phyloP scores from a whole-genome alignment of 2,329 filamentous ascomycete species.

The Pseudocercospora fuligena region DNA sequence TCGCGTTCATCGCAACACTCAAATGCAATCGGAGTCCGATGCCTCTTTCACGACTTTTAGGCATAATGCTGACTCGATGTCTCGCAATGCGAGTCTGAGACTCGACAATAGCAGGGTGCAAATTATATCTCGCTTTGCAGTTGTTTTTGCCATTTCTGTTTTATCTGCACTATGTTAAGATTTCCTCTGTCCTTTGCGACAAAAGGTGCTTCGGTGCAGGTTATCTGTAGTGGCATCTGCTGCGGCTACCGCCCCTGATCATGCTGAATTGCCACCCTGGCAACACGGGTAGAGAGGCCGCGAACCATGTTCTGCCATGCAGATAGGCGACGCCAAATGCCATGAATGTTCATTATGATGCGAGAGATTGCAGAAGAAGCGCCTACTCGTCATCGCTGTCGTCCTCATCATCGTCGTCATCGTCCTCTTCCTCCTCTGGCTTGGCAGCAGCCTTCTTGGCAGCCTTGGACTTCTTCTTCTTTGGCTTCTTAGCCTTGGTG shows the following conservation, averaged over 20 bases:
- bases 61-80: background rate
- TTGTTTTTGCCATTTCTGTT: constrained; percentile 1
- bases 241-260: background rate
- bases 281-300: background rate
- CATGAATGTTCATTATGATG: background rate
- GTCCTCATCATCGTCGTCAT: constrained; percentile 37
- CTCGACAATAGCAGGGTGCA: background rate
- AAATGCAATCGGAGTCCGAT: background rate
- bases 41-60: background rate
- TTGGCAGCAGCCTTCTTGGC: constrained; percentile 59
- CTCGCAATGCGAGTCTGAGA: background rate
- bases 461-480: constrained; percentile 85
- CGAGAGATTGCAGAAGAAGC: background rate
- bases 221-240: background rate
- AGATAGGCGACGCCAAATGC: background rate
- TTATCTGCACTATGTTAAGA: constrained; percentile 4
- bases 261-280: constrained; percentile 8
- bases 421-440: constrained; percentile 35
- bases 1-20: background rate
- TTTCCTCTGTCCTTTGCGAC: background rate
- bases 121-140: background rate
- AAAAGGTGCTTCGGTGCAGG: background rate
- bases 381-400: constrained; percentile 34
- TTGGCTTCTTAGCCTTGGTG: constrained; percentile 78
- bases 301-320: background rate